Percentiles rank a stretch among this genome's conserved stretches.
Evolutionary conservation across 192 early-diverging fungal species (phyloP).

Genomic region (Paraglomus occultum): DNA sequence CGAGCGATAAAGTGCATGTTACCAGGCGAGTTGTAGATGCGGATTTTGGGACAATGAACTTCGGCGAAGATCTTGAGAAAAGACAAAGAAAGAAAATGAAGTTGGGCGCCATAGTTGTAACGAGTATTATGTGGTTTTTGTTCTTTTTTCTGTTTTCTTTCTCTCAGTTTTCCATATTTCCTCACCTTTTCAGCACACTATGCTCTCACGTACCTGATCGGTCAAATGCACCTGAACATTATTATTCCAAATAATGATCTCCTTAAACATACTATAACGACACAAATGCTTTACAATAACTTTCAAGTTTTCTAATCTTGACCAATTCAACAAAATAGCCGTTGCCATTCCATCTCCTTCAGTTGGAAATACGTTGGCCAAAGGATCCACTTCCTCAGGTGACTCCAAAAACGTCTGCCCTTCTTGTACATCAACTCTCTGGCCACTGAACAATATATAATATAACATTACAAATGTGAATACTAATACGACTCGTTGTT

Average conservation of each 20-base stretch:
- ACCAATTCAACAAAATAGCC: conserved; percentile 42
- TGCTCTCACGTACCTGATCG: conserved; percentile 37
- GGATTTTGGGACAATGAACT: conserved; percentile 40
- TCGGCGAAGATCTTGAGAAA: conserved; percentile 41
- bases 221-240: conserved; percentile 44
- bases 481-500: too few species aligned
- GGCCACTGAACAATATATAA: too few species aligned
- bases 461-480: too few species aligned
- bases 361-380: conserved; percentile 31
- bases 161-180: not conserved
- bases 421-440: too few species aligned
- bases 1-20: conserved; percentile 52
- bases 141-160: not conserved
- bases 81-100: not conserved
- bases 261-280: conserved; percentile 54
- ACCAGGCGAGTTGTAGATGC: conserved; percentile 46
- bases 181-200: not conserved
- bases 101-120: not conserved
- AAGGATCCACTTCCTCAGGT: not conserved
- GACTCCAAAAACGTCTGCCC: too few species aligned
- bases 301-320: conserved; percentile 41
- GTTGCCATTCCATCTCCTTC: conserved; percentile 48
- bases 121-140: not conserved
- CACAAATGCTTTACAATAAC: conserved; percentile 51
- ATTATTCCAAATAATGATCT: conserved; percentile 57